phyloP scores from a whole-genome alignment of 164 flowering plant genomes.

The Magnolia sinica region DNA sequence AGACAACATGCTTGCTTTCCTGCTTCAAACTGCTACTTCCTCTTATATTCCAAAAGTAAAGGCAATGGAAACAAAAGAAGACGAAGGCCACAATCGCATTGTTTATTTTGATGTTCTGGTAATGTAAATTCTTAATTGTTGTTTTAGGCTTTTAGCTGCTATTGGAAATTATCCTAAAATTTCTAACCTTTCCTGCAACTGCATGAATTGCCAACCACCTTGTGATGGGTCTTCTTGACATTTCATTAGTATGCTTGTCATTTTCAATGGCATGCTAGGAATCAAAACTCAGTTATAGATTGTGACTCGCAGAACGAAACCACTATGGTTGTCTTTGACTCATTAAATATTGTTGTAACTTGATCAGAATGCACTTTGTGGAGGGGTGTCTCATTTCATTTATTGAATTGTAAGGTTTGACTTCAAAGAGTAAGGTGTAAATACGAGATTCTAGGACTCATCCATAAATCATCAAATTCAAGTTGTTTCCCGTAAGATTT shows the following conservation, averaged over 20 bases:
- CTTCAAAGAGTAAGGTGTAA: no score
- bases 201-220: neutral
- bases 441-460: no score
- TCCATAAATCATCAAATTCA: no score
- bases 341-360: no score
- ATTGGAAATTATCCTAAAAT: neutral
- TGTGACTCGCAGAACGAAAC: neutral
- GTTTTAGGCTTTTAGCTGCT: neutral
- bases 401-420: no score
- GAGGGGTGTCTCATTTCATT: no score
- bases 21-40: constrained; percentile 63
- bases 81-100: constrained; percentile 35
- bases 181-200: neutral
- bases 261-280: neutral
- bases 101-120: constrained; percentile 91
- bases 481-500: no score
- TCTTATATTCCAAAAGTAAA: constrained; percentile 43
- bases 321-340: no score
- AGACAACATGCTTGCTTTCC: constrained; percentile 91
- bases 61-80: constrained; percentile 25
- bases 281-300: neutral
- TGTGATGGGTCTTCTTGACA: neutral
- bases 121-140: constrained; percentile 4
- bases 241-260: neutral
- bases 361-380: no score